Percentiles rank a stretch among this genome's conserved stretches.
Evolutionary conservation across 1,139 yeast species (phyloP).

Genomic region (Candida tunisiensis): DNA sequence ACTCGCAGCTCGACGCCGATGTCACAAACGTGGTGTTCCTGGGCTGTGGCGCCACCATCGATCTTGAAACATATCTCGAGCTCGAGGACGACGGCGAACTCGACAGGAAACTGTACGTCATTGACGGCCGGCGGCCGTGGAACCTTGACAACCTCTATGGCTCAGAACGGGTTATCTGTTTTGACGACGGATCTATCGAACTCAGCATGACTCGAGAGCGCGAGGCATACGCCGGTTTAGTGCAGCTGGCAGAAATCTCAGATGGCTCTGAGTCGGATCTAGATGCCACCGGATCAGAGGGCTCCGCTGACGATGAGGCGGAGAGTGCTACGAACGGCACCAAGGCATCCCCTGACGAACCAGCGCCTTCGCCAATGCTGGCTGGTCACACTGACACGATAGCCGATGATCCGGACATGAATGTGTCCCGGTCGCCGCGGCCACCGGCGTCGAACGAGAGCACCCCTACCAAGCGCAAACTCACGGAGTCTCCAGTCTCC

Average conservation of each 20-base stretch:
- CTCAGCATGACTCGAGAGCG: conserved; percentile 8
- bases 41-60: conserved; percentile 95
- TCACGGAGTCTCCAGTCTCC: too few relatives aligned
- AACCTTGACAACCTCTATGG: conserved; percentile 85
- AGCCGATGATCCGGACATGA: too few relatives aligned
- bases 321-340: conserved; percentile 13
- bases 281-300: conserved; percentile 4
- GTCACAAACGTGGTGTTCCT: conserved; percentile 63
- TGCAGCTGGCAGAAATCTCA: conserved; percentile 4
- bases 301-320: conserved; percentile 5
- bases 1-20: conserved; percentile 47
- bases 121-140: conserved; percentile 96
- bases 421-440: conserved; percentile 9
- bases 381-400: too few relatives aligned
- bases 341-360: too few relatives aligned
- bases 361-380: too few relatives aligned
- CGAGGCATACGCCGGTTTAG: conserved; percentile 13
- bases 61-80: conserved; percentile 63
- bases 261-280: conserved; percentile 5
- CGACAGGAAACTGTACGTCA: conserved; percentile 45
- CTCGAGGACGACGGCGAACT: conserved; percentile 20
- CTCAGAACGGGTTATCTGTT: conserved; percentile 59
- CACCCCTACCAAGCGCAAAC: too few relatives aligned
- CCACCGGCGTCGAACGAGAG: conserved; percentile 14
- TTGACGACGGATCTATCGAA: conserved; percentile 62